Conservation (phyloP, 495 filamentous ascomycete genomes). For the Bryoglossum gracile region DNA sequence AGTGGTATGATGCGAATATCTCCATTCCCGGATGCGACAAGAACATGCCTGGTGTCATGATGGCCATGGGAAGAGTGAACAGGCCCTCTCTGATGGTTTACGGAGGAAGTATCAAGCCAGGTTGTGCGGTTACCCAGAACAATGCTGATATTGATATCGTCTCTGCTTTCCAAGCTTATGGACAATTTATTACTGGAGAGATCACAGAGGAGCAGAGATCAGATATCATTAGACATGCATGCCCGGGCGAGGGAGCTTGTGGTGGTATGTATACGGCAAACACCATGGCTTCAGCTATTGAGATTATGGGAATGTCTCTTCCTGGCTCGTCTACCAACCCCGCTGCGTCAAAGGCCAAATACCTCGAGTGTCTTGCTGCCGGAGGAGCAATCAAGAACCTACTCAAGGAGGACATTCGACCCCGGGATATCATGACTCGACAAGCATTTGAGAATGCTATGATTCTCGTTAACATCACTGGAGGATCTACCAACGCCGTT, state of each 20-base stretch:
- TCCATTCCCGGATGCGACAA: slow-evolving; percentile 99
- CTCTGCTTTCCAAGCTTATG: slow-evolving; percentile 96
- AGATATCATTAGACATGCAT: slow-evolving; percentile 92
- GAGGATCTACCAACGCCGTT: slow-evolving; percentile 94
- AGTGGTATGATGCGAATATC: slow-evolving; percentile 99
- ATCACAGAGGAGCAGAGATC: slow-evolving; percentile 86
- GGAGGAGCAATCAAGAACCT: slow-evolving; percentile 83
- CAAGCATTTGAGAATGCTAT: slow-evolving; percentile 96
- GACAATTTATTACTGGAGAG: slow-evolving; percentile 85
- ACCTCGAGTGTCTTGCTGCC: slow-evolving; percentile 75
- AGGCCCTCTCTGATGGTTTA: slow-evolving; percentile 95
- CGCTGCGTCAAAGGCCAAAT: slow-evolving; percentile 79
- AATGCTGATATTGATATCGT: slow-evolving; percentile 87
- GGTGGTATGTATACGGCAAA: slow-evolving; percentile 99
- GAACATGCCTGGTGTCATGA: slow-evolving; percentile 98
- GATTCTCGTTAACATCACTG: slow-evolving; percentile 89
- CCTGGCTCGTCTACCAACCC: slow-evolving; percentile 91
- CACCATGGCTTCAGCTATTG: slow-evolving; percentile 97
- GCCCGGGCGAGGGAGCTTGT: slow-evolving; percentile 88
- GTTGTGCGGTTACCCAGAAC: slow-evolving; percentile 62
- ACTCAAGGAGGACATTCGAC: slow-evolving; percentile 80
- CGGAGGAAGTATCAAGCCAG: slow-evolving; percentile 88
- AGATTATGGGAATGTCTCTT: slow-evolving; percentile 91
- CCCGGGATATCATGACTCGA: slow-evolving; percentile 82
- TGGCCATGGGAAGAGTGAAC: slow-evolving; percentile 96